A percentile compares a stretch with the other conserved stretches of the same genome.
These are phyloP conservation scores for Melaleuca quinquenervia DNA, from an alignment of 345 rosid species.

Conservation along the genomic window DNA sequence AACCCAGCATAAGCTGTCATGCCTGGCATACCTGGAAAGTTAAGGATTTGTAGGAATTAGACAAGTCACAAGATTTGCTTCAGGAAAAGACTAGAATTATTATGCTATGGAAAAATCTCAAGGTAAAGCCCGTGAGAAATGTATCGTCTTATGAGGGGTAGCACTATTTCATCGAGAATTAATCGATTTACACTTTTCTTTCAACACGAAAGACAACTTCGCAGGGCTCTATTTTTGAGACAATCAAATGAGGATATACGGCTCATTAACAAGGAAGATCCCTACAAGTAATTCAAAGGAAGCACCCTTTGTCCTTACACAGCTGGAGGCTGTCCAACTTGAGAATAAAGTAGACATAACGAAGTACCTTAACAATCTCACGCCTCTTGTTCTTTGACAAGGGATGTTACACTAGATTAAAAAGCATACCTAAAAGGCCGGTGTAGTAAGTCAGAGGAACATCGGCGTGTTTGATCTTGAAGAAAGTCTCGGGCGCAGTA, in stretches of 20 bases:
- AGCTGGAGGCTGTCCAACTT: no score
- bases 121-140: neutral
- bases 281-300: neutral
- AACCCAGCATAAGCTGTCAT: neutral
- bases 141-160: neutral
- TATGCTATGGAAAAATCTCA: neutral
- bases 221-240: neutral
- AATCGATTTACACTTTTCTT: neutral
- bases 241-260: neutral
- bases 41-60: neutral
- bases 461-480: constrained; percentile 1
- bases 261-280: neutral
- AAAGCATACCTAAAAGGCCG: neutral
- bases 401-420: neutral
- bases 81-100: neutral
- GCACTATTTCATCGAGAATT: neutral
- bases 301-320: no score
- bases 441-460: constrained; percentile 3
- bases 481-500: neutral
- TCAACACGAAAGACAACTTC: neutral
- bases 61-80: neutral
- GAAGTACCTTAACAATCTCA: neutral
- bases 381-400: neutral
- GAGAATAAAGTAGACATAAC: neutral
- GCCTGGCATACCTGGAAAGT: neutral